phyloP scores from a whole-genome alignment of 345 rosid genomes.

The Chamaenerion angustifolium region DNA sequence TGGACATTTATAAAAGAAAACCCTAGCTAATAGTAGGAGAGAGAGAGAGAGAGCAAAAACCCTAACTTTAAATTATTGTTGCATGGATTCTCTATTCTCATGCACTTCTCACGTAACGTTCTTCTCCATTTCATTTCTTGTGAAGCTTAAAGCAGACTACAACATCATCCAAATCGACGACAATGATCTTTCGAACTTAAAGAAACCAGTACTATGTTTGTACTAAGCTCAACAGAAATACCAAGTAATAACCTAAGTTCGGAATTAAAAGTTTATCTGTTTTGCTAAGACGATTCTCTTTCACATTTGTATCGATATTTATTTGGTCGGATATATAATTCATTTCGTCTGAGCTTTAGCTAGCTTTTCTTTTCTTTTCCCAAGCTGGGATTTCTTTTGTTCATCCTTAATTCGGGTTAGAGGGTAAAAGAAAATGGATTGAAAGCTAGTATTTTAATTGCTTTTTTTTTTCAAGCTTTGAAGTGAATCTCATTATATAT shows the following conservation, averaged over 20 bases:
- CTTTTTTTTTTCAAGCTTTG: neutral
- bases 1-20: constrained; percentile 3
- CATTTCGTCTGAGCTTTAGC: neutral
- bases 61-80: neutral
- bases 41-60: constrained; percentile 4
- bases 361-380: constrained; percentile 1
- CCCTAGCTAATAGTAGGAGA: neutral
- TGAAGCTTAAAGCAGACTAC: no score
- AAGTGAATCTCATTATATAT: neutral
- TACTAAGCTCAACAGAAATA: no score
- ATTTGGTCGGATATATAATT: no score
- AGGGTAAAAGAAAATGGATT: constrained; percentile 1
- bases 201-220: no score
- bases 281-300: no score
- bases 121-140: neutral
- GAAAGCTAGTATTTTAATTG: neutral
- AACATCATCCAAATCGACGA: no score
- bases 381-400: neutral
- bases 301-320: no score
- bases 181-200: no score
- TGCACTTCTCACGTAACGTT: constrained; percentile 5
- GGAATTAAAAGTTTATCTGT: no score
- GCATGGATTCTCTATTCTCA: constrained; percentile 9
- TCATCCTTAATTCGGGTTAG: no score
- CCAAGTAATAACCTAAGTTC: no score